phyloP scores from a whole-genome alignment of 495 filamentous ascomycete genomes.

The Aspergillus sparsus region DNA sequence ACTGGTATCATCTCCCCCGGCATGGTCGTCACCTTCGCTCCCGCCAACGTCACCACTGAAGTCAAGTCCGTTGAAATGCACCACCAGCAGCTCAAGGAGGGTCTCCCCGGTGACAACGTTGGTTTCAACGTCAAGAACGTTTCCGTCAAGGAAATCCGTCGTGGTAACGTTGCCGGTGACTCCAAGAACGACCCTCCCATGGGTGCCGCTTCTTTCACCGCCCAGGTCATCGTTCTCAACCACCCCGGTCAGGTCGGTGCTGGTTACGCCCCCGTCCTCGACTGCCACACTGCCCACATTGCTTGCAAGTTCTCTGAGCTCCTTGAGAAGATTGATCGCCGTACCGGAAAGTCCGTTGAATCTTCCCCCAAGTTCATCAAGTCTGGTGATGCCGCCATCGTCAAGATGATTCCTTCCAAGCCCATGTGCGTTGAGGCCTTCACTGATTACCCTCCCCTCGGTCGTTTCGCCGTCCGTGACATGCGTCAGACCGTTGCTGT shows the following conservation, averaged over 20 bases:
- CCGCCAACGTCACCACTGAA: constrained; percentile 99
- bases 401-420: constrained; percentile 99
- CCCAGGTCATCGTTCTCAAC: constrained; percentile 99
- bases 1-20: constrained; percentile 97
- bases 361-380: constrained; percentile 96
- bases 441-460: constrained; percentile 98
- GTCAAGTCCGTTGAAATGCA: constrained; percentile 99
- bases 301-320: constrained; percentile 99
- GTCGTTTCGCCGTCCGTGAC: constrained; percentile 96
- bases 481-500: constrained; percentile 91
- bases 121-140: constrained; percentile 99
- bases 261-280: constrained; percentile 97
- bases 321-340: constrained; percentile 99
- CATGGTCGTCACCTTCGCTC: constrained; percentile 88
- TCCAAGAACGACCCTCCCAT: constrained; percentile 98
- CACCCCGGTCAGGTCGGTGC: constrained; percentile 99
- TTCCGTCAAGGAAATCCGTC: constrained; percentile 99
- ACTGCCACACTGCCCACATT: constrained; percentile 99
- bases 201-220: constrained; percentile 90
- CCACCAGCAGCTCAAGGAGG: constrained; percentile 98
- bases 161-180: constrained; percentile 99
- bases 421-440: constrained; percentile 99
- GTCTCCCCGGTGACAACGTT: constrained; percentile 98
- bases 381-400: constrained; percentile 99
- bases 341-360: constrained; percentile 98